Evolutionary conservation across 345 rosid genomes (phyloP).

Genomic region (Euphorbia lathyris): DNA sequence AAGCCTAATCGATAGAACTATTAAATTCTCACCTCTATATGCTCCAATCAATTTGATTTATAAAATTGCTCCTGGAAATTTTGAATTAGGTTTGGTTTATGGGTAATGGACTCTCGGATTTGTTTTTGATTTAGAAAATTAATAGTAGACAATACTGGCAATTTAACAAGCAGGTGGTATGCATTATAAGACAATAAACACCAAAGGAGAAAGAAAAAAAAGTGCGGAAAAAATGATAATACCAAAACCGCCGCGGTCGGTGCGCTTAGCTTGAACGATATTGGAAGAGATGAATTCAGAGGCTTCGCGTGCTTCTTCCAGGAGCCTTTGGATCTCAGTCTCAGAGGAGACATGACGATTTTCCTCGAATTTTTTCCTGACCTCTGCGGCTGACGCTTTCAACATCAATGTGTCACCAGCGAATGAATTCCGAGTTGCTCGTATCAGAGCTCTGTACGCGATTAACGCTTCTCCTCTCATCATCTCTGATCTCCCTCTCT

Average conservation of each 20-base stretch:
- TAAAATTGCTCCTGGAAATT: too few species aligned
- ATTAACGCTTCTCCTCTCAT: slow-evolving; percentile 10
- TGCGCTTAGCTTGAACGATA: slow-evolving; percentile 94
- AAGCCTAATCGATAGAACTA: neutral
- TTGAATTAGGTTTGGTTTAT: too few species aligned
- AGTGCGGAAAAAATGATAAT: neutral
- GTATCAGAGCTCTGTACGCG: slow-evolving; percentile 66
- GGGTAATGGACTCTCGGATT: too few species aligned
- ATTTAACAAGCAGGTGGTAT: slow-evolving; percentile 13
- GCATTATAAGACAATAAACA: neutral
- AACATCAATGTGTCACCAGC: slow-evolving; percentile 73
- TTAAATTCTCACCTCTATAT: neutral
- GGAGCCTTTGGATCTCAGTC: slow-evolving; percentile 60
- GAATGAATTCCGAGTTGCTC: slow-evolving; percentile 73
- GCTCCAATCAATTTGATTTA: neutral
- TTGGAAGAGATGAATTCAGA: slow-evolving; percentile 70
- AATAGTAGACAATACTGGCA: neutral
- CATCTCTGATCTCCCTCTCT: neutral
- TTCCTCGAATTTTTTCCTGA: slow-evolving; percentile 77
- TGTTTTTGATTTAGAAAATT: neutral
- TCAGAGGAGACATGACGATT: slow-evolving; percentile 63
- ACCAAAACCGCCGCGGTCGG: slow-evolving; percentile 87
- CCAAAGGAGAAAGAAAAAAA: neutral
- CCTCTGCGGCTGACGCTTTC: slow-evolving; percentile 61
- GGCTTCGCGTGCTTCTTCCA: slow-evolving; percentile 87